Base-by-base conservation (phyloP, 192 early-diverging fungal species). In the Phlyctochytrium bullatum region DNA sequence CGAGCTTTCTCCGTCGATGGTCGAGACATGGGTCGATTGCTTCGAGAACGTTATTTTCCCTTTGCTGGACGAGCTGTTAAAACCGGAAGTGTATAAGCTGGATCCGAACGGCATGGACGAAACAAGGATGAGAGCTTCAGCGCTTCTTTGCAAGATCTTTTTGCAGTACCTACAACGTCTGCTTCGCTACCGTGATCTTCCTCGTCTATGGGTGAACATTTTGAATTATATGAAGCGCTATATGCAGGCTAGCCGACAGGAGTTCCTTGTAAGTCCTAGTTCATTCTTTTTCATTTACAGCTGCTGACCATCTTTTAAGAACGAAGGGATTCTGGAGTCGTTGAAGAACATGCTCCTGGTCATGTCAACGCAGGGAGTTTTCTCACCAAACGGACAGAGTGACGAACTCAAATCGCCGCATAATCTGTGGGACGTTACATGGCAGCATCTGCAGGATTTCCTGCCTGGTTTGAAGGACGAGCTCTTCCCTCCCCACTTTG, bases 1-100 rank as follows among this genome's bases (percentile, higher is more conserved):
- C 12, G 66, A 24, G n/a, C 27, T 60, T 16, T 68, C 66, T 1
- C 62, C 52, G 2, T 35, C 65, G 12, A 72, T 57, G 4, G 40
- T 65, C 17, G 65, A 75, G 27, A 73, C 66, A 65, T 90, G 85
- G 84, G 74, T 84, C 40, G 75, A 86, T 3, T 83, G 85, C 2
- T 93, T 98, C 77, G 89, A 91, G 67, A 88, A 89, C 31, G 91
- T 96, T 17, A 66, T 98, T 60, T 93, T 98, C 75, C 94, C 93
- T 33, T 68, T 96, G 51, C 80, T 98, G 58, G 91, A 93, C 52
- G 86, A 91, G 74, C 71, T 98, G 17, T 77, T 93, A 70, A 84
- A 90, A 20, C 87, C 89, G 0, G 92, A 92, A 61, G 67, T 89
- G 62, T 66, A 75, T 29, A 28, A 58, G 14, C 60, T 82, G 31